phyloP scores from a whole-genome alignment of 1,139 yeast species.

The Suhomyces chickasaworum region DNA sequence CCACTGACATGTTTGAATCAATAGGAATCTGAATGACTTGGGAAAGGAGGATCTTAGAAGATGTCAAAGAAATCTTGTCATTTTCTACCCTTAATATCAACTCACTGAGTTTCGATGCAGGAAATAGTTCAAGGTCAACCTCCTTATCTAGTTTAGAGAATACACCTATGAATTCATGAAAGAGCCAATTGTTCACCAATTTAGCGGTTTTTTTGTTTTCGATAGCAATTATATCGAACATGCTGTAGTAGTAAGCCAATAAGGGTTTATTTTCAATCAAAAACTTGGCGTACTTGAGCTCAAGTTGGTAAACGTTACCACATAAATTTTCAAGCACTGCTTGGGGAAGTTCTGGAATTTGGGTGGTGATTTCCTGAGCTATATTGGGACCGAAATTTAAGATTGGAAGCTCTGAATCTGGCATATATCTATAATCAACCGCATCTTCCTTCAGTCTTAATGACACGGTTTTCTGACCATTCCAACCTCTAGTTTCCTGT shows the following conservation, averaged over 20 bases:
- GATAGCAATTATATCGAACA: conserved; percentile 33
- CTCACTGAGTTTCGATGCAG: conserved; percentile 26
- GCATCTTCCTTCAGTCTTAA: conserved; percentile 78
- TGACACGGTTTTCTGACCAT: conserved; percentile 65
- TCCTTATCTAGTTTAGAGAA: conserved; percentile 53
- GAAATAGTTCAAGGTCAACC: conserved; percentile 39
- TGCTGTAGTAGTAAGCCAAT: conserved; percentile 53
- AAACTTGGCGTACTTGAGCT: conserved; percentile 71
- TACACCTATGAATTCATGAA: conserved; percentile 78
- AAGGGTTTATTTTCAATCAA: conserved; percentile 49
- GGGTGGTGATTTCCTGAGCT: conserved; percentile 33
- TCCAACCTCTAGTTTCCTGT: conserved; percentile 92
- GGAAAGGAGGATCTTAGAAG: conserved; percentile 65
- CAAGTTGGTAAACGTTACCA: conserved; percentile 54
- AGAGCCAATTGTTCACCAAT: conserved; percentile 75
- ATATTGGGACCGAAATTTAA: conserved; percentile 48
- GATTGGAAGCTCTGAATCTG: conserved; percentile 84
- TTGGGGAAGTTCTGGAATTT: conserved; percentile 70
- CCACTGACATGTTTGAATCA: conserved; percentile 33
- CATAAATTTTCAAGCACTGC: conserved; percentile 52
- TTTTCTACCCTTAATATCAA: conserved; percentile 28
- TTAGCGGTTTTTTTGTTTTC: conserved; percentile 29
- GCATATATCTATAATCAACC: conserved; percentile 89
- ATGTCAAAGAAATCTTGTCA: conserved; percentile 40
- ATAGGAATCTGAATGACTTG: conserved; percentile 56